Base-by-base conservation (phyloP, 169 alveolate species). In the Eimeria necatrix region DNA sequence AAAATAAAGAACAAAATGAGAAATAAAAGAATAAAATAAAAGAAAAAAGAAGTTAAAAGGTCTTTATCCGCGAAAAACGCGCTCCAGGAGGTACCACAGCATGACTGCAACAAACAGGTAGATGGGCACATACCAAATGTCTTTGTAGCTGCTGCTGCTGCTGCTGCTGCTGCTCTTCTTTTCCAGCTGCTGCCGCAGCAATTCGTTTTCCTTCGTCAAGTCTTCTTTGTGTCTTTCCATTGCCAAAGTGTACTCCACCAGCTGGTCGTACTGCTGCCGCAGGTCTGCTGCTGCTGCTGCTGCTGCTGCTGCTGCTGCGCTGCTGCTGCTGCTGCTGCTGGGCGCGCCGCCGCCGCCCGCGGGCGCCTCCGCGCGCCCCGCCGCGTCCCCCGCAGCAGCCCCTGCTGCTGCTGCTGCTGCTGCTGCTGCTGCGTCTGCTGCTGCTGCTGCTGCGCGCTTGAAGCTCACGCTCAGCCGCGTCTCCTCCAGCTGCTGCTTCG, bases 181-280 rank as follows among this genome's bases (percentile, higher is more conserved):
- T 18, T 71, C 64, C 16, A 89, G 32, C 88, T 89, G 94, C 61
- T 49, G 46, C 20, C 51, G 68, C n/a, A 89, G 94, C 41, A 76
- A 41, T n/a, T 89, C 94, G 64, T 73, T 95, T 51, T 95, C 96
- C 61, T 90, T 87, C 81, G 88, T 95, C 12, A 95, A 93, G n/a
- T 95, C 96, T 49, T 90, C 93, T 71, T 88, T 88, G 41, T 88
- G 94, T 5, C 86, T 51, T 49, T 88, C 94, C 84, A 88, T 18
- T 4, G 94, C 94, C 46, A 88, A 53, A 0, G 96, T 88, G 56
- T 93, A 93, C 74, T 95, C 96, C 46, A 95, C 96, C 74, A 95
- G 95, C 74, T 95, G 96, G 56, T 95, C 97, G 80, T 95, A 95
- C 16, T 93, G 95, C 70, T 78, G 60, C 94, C 70, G 70, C 80